Conservation (phyloP, 1,284 basidiomycete genomes). For the Trichosporon faecale region DNA sequence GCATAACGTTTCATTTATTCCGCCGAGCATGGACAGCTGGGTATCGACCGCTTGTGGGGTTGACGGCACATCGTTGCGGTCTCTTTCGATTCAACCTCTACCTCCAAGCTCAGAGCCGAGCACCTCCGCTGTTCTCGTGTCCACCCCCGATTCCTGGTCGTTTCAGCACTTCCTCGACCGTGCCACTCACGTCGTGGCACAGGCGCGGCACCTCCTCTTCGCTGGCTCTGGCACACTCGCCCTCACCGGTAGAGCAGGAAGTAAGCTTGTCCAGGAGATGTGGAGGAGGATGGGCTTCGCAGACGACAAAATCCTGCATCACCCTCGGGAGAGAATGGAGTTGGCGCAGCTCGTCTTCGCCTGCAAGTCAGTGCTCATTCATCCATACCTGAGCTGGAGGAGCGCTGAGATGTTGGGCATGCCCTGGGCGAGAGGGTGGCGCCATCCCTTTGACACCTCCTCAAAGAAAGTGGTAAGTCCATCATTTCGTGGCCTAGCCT, state of each 20-base stretch:
- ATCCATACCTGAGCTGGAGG: conserved; percentile 10
- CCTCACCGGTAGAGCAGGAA: not conserved
- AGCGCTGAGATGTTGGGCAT: conserved; percentile 9
- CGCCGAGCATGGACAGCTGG: not conserved
- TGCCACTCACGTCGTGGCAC: conserved; percentile 2
- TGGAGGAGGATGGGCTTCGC: not conserved
- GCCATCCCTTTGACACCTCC: not conserved
- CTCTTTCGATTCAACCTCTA: not conserved
- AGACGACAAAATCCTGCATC: not conserved
- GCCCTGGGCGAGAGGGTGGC: not conserved
- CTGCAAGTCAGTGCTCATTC: conserved; percentile 12
- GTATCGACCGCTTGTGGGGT: not conserved
- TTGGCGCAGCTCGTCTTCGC: not conserved
- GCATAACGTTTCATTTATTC: not conserved
- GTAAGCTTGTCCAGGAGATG: not conserved
- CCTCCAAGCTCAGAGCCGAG: not conserved
- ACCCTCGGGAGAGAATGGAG: not conserved
- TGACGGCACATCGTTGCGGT: not conserved
- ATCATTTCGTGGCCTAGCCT: too few relatives aligned
- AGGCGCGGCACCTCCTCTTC: not conserved
- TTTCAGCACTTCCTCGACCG: conserved; percentile 16
- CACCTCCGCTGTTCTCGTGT: not conserved
- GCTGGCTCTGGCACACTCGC: not conserved
- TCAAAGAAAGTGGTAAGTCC: not conserved
- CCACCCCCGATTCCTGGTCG: conserved; percentile 13